Conservation (phyloP, 208 protist species). For the Endotrypanum monterogeii region DNA sequence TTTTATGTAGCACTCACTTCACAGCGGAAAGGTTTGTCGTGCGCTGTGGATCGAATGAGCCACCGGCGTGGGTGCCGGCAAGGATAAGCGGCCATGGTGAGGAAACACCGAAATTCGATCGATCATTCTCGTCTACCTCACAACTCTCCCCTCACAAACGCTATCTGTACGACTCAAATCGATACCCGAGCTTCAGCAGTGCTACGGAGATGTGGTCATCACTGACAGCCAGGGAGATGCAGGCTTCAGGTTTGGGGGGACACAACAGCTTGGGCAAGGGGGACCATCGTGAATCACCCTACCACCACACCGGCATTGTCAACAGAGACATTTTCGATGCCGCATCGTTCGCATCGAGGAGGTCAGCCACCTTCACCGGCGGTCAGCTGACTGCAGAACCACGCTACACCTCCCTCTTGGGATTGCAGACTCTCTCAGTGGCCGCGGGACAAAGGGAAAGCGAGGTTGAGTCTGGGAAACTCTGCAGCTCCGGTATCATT, state of each 20-base stretch:
- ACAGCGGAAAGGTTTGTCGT: constrained; percentile 30
- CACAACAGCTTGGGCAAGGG: not conserved
- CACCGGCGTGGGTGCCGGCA: constrained; percentile 15
- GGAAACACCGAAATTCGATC: not conserved
- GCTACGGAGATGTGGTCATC: not conserved
- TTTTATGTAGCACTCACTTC: constrained; percentile 23
- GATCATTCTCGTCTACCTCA: not conserved
- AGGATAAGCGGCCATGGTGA: not conserved
- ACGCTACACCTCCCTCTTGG: not conserved
- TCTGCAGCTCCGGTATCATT: not conserved
- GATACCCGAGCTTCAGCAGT: not conserved
- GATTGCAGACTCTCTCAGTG: not conserved
- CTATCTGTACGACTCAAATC: not conserved
- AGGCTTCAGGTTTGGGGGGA: not conserved
- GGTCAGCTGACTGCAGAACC: not conserved
- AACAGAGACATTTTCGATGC: not conserved
- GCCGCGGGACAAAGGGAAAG: not conserved
- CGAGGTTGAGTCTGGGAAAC: not conserved
- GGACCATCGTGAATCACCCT: not conserved
- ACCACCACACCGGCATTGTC: not conserved
- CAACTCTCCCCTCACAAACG: not conserved
- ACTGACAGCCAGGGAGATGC: not conserved
- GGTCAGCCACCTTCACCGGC: not conserved
- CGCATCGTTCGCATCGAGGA: constrained; percentile 1
- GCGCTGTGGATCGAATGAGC: constrained; percentile 23